Evolutionary conservation across 345 rosid genomes (phyloP).

Genomic region (Gossypium arboreum): DNA sequence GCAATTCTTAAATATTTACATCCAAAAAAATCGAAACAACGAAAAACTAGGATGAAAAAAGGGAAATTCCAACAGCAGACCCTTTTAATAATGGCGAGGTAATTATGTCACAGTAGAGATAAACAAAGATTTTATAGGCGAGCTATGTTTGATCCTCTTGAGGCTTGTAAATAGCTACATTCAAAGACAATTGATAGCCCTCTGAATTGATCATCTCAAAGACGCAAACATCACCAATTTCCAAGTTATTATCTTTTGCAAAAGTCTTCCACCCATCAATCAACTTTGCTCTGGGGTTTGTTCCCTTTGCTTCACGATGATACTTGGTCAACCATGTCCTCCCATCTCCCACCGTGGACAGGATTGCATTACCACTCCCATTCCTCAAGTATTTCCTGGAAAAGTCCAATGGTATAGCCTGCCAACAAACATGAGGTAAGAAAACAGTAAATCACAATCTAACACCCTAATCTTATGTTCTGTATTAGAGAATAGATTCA

Average conservation of each 20-base stretch:
- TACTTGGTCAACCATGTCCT: conserved; percentile 11
- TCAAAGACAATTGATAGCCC: not conserved
- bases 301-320: not conserved
- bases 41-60: too few species aligned
- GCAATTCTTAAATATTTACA: too few species aligned
- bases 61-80: not conserved
- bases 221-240: conserved; percentile 12
- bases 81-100: not conserved
- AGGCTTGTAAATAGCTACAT: not conserved
- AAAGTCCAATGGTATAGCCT: conserved; percentile 12
- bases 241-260: conserved; percentile 6
- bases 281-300: not conserved
- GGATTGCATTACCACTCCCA: not conserved
- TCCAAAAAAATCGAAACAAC: too few species aligned
- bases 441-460: not conserved
- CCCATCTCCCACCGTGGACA: conserved; percentile 3
- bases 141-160: not conserved
- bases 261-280: conserved; percentile 15
- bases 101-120: not conserved
- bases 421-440: not conserved
- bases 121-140: not conserved
- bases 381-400: not conserved
- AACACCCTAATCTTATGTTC: not conserved
- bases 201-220: conserved; percentile 1
- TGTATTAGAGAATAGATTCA: too few species aligned